phyloP scores from a whole-genome alignment of 345 rosid species.

The Eucalyptus grandis region DNA sequence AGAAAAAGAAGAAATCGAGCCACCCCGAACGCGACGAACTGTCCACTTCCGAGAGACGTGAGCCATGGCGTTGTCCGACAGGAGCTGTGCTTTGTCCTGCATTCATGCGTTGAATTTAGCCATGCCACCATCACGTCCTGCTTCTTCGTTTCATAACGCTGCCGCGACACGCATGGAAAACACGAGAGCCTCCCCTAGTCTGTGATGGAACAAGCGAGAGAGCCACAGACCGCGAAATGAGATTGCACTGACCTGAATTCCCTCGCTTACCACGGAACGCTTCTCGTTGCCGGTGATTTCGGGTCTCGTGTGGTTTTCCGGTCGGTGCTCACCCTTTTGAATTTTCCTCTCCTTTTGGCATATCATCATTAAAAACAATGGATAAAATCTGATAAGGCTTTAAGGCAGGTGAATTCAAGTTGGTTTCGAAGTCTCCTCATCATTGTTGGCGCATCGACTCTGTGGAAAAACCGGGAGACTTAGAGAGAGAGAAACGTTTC shows the following conservation, averaged over 20 bases:
- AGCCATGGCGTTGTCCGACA: constrained; percentile 1
- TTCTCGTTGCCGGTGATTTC: background rate
- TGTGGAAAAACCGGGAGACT: background rate
- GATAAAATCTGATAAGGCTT: background rate
- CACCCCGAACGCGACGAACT: background rate
- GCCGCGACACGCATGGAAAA: background rate
- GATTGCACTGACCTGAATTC: background rate
- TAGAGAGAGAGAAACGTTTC: background rate
- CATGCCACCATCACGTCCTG: background rate
- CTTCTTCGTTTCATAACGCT: background rate
- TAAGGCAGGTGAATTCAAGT: background rate
- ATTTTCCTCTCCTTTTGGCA: background rate
- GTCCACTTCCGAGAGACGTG: background rate
- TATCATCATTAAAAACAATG: background rate
- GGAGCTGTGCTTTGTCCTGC: background rate
- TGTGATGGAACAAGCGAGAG: background rate
- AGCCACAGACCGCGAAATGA: background rate
- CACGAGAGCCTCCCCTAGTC: background rate
- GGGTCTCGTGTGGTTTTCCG: background rate
- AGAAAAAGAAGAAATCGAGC: background rate
- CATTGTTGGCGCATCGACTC: background rate
- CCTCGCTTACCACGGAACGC: background rate
- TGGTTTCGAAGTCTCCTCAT: background rate
- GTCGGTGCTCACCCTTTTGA: background rate
- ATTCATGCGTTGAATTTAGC: background rate